phyloP scores from a whole-genome alignment of 805 yeast genomes.

The Sungouiella thailandica region DNA sequence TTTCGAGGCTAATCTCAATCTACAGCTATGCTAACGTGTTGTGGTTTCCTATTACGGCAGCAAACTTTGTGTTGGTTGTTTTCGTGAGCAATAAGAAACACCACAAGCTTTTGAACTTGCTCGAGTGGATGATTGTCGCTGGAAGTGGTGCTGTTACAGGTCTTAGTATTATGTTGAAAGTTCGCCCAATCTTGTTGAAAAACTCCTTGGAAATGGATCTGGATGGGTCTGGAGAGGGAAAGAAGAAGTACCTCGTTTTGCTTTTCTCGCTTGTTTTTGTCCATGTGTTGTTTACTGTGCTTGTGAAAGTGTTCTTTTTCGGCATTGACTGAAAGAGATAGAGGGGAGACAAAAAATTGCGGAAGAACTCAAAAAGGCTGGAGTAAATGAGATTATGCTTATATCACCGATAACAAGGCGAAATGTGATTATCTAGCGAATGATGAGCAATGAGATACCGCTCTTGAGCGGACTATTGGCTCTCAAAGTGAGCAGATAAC shows the following conservation, averaged over 20 bases:
- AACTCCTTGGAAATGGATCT: constrained; percentile 29
- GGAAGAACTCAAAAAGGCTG: too few relatives aligned
- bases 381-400: too few relatives aligned
- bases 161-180: constrained; percentile 44
- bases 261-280: constrained; percentile 39
- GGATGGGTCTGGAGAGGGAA: constrained; percentile 23
- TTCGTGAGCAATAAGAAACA: constrained; percentile 34
- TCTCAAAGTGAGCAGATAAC: too few relatives aligned
- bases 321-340: constrained; percentile 28
- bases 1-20: constrained; percentile 61
- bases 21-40: constrained; percentile 81
- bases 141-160: constrained; percentile 62
- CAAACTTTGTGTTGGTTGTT: constrained; percentile 54
- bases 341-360: too few relatives aligned
- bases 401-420: too few relatives aligned
- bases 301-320: constrained; percentile 64
- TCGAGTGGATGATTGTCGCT: constrained; percentile 61
- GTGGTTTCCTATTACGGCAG: constrained; percentile 80
- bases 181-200: constrained; percentile 32
- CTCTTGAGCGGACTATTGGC: too few relatives aligned
- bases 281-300: constrained; percentile 56
- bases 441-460: too few relatives aligned
- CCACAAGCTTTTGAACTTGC: constrained; percentile 35
- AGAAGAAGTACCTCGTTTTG: constrained; percentile 28
- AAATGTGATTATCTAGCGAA: too few relatives aligned